Conservation (phyloP, 2,329 filamentous ascomycete genomes). For the Rhexocercosporidium sp. region DNA sequence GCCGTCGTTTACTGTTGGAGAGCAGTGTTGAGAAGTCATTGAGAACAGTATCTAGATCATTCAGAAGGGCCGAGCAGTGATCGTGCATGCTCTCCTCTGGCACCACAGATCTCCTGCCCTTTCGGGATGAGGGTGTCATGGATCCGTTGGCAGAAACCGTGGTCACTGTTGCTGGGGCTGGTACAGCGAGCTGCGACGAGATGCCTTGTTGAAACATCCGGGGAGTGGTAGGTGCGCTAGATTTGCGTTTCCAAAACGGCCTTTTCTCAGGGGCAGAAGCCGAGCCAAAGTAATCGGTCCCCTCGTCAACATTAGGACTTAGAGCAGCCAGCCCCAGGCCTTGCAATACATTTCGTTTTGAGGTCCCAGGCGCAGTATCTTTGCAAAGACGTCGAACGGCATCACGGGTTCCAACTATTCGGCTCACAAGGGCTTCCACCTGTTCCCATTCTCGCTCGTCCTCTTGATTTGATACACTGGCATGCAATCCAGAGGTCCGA, state of each 20-base stretch:
- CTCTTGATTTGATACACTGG: constrained; percentile 44
- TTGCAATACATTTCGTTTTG: constrained; percentile 31
- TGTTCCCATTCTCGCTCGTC: constrained; percentile 87
- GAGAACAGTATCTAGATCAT: constrained; percentile 83
- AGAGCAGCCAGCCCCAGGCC: constrained; percentile 45
- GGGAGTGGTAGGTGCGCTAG: constrained; percentile 46
- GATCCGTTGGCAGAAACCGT: constrained; percentile 34
- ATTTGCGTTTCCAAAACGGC: constrained; percentile 94
- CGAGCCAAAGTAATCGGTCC: constrained; percentile 59
- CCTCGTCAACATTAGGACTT: constrained; percentile 50
- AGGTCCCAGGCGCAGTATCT: constrained; percentile 68
- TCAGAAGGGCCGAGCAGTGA: constrained; percentile 81
- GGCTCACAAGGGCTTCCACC: constrained; percentile 83
- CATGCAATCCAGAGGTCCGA: constrained; percentile 39
- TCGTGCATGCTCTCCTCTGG: constrained; percentile 75
- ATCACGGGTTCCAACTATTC: constrained; percentile 86
- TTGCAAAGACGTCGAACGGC: constrained; percentile 85
- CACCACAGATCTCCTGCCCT: constrained; percentile 31
- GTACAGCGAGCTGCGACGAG: constrained; percentile 39
- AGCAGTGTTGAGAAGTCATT: constrained; percentile 81
- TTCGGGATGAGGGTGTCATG: constrained; percentile 25
- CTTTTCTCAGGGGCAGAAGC: constrained; percentile 60
- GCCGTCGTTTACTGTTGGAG: constrained; percentile 77
- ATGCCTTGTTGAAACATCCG: constrained; percentile 35
- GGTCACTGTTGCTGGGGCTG: constrained; percentile 32